These are phyloP conservation scores for Cornus kousa DNA, from an alignment of 148 eudicot genomes.

Conservation along the genomic window DNA sequence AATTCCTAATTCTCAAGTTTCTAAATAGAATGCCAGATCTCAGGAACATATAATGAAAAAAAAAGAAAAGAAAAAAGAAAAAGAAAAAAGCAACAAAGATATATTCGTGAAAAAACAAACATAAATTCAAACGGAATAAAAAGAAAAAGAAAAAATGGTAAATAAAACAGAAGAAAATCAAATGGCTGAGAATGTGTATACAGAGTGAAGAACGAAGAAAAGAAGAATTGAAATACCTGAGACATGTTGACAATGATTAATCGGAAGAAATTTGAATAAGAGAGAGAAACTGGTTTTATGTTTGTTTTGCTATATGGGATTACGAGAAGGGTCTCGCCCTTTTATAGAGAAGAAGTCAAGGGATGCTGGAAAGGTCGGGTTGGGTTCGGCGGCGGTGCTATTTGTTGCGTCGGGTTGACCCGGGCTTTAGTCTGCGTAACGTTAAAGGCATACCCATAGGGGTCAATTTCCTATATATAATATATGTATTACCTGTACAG, in stretches of 20 bases:
- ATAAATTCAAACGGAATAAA: background rate
- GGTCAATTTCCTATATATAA: too few relatives aligned
- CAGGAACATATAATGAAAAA: background rate
- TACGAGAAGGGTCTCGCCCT: too few relatives aligned
- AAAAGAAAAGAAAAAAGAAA: background rate
- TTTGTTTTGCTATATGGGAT: too few relatives aligned
- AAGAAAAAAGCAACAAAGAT: background rate
- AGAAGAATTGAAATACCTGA: slow-evolving; percentile 1
- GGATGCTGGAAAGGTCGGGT: background rate
- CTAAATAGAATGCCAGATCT: background rate
- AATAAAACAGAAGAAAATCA: background rate
- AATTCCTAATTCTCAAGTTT: background rate
- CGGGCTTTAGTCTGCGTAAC: background rate
- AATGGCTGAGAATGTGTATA: background rate
- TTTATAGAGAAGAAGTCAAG: background rate
- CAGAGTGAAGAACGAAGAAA: background rate
- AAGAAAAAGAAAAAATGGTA: too few relatives aligned
- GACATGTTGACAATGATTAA: background rate
- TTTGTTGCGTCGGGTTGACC: background rate
- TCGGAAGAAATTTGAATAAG: background rate
- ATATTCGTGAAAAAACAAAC: background rate
- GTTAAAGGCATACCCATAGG: too few relatives aligned
- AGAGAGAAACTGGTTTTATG: background rate
- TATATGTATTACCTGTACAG: too few relatives aligned
- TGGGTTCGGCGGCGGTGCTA: background rate